A percentile compares a stretch with the other conserved stretches of the same genome.
Evolutionary conservation across 1,284 basidiomycete genomes (phyloP).

Genomic region (Farysia itapuensis): DNA sequence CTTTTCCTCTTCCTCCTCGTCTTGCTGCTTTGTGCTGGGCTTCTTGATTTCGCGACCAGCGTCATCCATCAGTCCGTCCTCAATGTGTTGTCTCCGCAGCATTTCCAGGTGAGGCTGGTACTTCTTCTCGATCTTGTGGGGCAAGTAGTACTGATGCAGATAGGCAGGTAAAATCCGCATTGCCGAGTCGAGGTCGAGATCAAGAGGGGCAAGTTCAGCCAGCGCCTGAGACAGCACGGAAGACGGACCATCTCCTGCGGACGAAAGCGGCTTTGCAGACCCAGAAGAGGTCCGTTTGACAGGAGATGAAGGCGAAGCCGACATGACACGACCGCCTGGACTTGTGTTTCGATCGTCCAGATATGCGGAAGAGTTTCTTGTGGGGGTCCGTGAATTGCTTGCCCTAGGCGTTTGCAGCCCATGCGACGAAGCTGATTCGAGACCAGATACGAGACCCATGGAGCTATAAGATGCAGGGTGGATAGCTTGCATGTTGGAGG

Average conservation of each 20-base stretch:
- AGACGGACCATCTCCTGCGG: slow-evolving; percentile 6
- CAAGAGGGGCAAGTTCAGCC: slow-evolving; percentile 17
- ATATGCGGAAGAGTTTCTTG: too few relatives aligned
- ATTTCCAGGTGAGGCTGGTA: slow-evolving; percentile 42
- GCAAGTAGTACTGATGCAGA: slow-evolving; percentile 12
- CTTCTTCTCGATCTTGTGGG: slow-evolving; percentile 21
- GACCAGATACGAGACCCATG: slow-evolving; percentile 15
- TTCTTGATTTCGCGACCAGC: slow-evolving; percentile 26
- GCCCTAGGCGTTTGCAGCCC: slow-evolving; percentile 7
- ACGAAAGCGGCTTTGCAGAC: slow-evolving; percentile 8
- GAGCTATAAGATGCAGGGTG: slow-evolving; percentile 8
- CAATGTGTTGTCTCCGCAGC: slow-evolving; percentile 27
- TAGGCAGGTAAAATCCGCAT: slow-evolving; percentile 4
- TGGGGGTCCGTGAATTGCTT: slow-evolving; percentile 8
- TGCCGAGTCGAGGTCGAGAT: slow-evolving; percentile 21
- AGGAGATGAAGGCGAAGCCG: slow-evolving; percentile 6
- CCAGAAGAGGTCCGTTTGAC: slow-evolving; percentile 20
- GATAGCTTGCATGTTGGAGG: slow-evolving; percentile 6
- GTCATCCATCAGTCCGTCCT: slow-evolving; percentile 21
- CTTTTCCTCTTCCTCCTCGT: slow-evolving; percentile 21
- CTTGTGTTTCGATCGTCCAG: neutral
- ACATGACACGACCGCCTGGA: neutral
- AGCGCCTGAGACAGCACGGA: slow-evolving; percentile 16
- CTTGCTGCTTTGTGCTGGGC: slow-evolving; percentile 14
- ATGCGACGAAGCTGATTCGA: slow-evolving; percentile 9